phyloP scores from a whole-genome alignment of 805 yeast species.

The Hanseniaspora meyeri region DNA sequence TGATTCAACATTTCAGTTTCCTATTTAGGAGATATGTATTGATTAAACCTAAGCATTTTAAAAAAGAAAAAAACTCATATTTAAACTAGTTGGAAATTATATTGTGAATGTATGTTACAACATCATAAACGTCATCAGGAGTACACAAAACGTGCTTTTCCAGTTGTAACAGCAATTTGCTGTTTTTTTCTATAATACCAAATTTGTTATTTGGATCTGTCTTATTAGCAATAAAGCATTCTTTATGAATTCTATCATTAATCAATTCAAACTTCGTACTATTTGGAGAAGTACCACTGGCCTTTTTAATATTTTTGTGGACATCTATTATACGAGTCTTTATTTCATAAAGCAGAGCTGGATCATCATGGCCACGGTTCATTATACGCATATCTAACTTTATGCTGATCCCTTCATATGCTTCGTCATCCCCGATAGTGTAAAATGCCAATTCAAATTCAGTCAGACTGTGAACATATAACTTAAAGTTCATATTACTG shows the following conservation, averaged over 20 bases:
- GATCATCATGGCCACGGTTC: neutral
- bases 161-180: slow-evolving; percentile 20
- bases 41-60: neutral
- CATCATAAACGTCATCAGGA: slow-evolving; percentile 21
- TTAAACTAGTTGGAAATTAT: slow-evolving; percentile 12
- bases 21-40: neutral
- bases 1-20: neutral
- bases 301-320: neutral
- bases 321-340: neutral
- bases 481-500: neutral
- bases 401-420: neutral
- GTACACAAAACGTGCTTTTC: slow-evolving; percentile 26
- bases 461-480: slow-evolving; percentile 7
- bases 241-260: neutral
- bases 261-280: neutral
- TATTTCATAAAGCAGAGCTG: neutral
- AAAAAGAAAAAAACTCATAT: neutral
- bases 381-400: neutral
- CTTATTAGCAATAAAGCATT: slow-evolving; percentile 1
- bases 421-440: neutral
- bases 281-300: neutral
- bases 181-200: neutral
- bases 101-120: slow-evolving; percentile 23
- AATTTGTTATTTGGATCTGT: neutral
- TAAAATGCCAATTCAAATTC: slow-evolving; percentile 7